Base-by-base conservation (phyloP, 2,329 filamentous ascomycete genomes). In the Coniella vitis region DNA sequence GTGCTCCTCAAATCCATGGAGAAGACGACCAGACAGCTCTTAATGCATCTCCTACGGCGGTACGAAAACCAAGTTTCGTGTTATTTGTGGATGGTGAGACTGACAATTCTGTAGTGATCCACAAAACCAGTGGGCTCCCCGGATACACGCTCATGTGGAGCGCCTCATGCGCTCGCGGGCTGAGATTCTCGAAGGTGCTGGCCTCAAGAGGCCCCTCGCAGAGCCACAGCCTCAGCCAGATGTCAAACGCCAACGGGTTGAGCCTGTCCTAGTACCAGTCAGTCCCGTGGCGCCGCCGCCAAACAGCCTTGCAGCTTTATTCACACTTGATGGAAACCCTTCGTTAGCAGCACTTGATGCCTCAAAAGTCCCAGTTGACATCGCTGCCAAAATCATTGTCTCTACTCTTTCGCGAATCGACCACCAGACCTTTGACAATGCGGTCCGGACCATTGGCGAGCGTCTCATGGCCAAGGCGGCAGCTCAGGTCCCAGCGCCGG, bases 1-100 rank as follows among this genome's bases (percentile, higher is more conserved):
- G 85, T 98, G 52, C 81, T 91, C 58, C 78, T 95, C 53, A 89
- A 84, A 66, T 97, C 91, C 4, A 93, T 98, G 82, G 91, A 96
- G 65, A 89, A 95, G 63, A 98, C 93, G 20, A 87, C 87, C 3
- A 81, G 90, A 59, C 82, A 90, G 57, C 71, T 98, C 40, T 74
- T 97, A 35, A 78, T 90, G 46, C 90, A 96, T 66, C 72, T 95
- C 46, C 74, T 86, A 57, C 91, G 91, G 69, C 79, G 82, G 84
- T 87, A 73, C 56, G 73, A 54, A 17, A 16, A 56, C 65, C 55
- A 20, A 4, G 1, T 4, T 14, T 10, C 17, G 17, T 14, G 19
- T 2, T n/a, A 16, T n/a, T 29, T 5, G 5, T 29, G 5, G 25
- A 29, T 10, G 2, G n/a, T 19, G 16, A 45, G 17, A 65, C 58